Conservation (phyloP, 805 yeast species). For the Komagataella phaffii region DNA sequence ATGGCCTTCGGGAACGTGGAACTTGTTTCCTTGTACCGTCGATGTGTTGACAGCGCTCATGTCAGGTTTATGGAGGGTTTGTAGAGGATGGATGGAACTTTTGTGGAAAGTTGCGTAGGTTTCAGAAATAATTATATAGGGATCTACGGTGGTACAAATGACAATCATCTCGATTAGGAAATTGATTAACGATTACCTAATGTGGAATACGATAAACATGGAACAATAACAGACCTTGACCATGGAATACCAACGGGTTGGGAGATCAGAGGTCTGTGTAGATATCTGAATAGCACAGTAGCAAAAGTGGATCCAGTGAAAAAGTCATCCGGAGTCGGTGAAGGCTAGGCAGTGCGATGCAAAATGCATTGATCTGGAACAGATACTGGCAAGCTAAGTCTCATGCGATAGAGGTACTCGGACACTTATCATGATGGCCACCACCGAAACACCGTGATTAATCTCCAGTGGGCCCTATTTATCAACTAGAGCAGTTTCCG, state of each 20-base stretch:
- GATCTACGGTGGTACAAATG: neutral
- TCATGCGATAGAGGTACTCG: no score
- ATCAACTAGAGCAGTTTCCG: neutral
- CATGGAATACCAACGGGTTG: neutral
- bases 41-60: neutral
- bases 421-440: no score
- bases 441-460: no score
- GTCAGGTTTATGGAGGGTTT: neutral
- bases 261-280: neutral
- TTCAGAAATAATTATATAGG: neutral
- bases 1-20: conserved; percentile 21
- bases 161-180: neutral
- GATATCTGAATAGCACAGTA: neutral
- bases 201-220: neutral
- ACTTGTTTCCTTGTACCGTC: neutral
- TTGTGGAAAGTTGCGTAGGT: neutral
- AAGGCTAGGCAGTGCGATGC: no score
- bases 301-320: neutral
- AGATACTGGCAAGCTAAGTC: no score
- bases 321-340: no score
- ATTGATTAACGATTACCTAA: neutral
- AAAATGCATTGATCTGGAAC: no score
- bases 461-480: no score
- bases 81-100: neutral
- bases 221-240: neutral